phyloP scores from a whole-genome alignment of 2,329 filamentous ascomycete genomes.

The Penicillium decumbens region DNA sequence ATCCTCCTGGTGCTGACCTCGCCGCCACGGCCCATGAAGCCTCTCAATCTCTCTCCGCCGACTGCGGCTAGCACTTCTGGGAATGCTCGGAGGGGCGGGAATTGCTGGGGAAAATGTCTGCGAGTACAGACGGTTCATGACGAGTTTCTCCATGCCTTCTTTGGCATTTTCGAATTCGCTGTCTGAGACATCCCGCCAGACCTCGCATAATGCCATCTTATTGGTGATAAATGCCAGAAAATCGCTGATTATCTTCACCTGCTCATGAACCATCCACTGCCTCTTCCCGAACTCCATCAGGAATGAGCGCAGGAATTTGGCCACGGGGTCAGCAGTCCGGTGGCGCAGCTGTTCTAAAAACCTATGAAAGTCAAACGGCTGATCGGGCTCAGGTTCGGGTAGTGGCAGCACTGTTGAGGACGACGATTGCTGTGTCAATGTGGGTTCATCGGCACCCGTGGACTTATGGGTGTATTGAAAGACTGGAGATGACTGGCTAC shows the following conservation, averaged over 20 bases:
- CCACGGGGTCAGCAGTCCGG: slow-evolving; percentile 95
- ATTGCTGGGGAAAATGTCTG: slow-evolving; percentile 97
- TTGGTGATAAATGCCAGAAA: slow-evolving; percentile 95
- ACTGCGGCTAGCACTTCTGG: slow-evolving; percentile 54
- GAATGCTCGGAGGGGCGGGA: slow-evolving; percentile 68
- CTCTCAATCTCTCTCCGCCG: slow-evolving; percentile 65
- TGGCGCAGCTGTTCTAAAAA: slow-evolving; percentile 95
- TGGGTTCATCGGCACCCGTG: slow-evolving; percentile 24
- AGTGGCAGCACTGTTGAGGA: slow-evolving; percentile 54
- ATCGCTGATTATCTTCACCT: slow-evolving; percentile 97
- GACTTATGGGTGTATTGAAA: slow-evolving; percentile 25
- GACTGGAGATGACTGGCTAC: slow-evolving; percentile 17
- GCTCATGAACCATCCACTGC: slow-evolving; percentile 99
- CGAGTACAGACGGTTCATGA: slow-evolving; percentile 94
- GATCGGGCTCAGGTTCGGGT: slow-evolving; percentile 73
- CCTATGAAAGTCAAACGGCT: slow-evolving; percentile 95
- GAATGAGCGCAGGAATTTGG: slow-evolving; percentile 91
- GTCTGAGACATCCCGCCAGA: slow-evolving; percentile 93
- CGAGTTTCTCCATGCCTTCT: slow-evolving; percentile 98
- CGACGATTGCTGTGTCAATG: slow-evolving; percentile 31
- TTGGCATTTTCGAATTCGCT: slow-evolving; percentile 97
- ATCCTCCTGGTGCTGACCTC: slow-evolving; percentile 95
- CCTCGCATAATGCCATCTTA: slow-evolving; percentile 96
- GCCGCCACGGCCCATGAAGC: slow-evolving; percentile 71
- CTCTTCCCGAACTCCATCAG: slow-evolving; percentile 91